These are phyloP conservation scores for Cadophora malorum DNA, from an alignment of 2,329 filamentous ascomycete genomes.

Conservation along the genomic window DNA sequence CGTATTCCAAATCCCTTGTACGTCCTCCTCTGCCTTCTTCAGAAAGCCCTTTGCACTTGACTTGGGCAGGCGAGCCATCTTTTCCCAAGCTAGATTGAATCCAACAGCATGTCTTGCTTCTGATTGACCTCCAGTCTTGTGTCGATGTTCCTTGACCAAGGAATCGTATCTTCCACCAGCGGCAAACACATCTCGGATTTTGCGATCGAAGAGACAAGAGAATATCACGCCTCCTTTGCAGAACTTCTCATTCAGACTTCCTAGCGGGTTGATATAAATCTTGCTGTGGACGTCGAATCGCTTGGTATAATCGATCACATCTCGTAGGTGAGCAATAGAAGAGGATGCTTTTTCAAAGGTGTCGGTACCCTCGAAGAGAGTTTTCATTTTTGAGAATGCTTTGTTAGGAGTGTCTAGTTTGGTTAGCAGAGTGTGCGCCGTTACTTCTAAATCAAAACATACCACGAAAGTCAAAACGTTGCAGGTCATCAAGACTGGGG, in stretches of 20 bases:
- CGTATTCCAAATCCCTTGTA: slow-evolving; percentile 62
- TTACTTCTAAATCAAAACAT: slow-evolving; percentile 39
- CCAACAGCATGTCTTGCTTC: slow-evolving; percentile 84
- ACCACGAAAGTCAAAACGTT: slow-evolving; percentile 90
- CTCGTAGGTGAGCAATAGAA: slow-evolving; percentile 79
- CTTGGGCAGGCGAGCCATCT: slow-evolving; percentile 60
- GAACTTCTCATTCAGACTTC: slow-evolving; percentile 89
- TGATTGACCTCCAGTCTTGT: slow-evolving; percentile 66
- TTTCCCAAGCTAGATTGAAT: slow-evolving; percentile 89
- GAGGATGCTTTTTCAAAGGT: slow-evolving; percentile 76
- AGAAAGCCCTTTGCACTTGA: slow-evolving; percentile 62
- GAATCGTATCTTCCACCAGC: slow-evolving; percentile 93
- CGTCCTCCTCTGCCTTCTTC: slow-evolving; percentile 73
- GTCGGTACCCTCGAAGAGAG: slow-evolving; percentile 66
- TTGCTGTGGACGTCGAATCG: slow-evolving; percentile 77
- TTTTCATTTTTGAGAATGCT: slow-evolving; percentile 64
- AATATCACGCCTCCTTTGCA: slow-evolving; percentile 88
- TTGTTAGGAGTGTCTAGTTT: slow-evolving; percentile 60
- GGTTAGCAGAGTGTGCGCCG: slow-evolving; percentile 14
- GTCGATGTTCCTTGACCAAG: slow-evolving; percentile 82
- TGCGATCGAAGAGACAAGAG: slow-evolving; percentile 87
- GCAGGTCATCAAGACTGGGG: slow-evolving; percentile 88
- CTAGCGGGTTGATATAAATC: slow-evolving; percentile 83
- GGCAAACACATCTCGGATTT: slow-evolving; percentile 84
- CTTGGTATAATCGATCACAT: slow-evolving; percentile 78